phyloP scores from a whole-genome alignment of 2,329 filamentous ascomycete species.

The Fusarium piperis region DNA sequence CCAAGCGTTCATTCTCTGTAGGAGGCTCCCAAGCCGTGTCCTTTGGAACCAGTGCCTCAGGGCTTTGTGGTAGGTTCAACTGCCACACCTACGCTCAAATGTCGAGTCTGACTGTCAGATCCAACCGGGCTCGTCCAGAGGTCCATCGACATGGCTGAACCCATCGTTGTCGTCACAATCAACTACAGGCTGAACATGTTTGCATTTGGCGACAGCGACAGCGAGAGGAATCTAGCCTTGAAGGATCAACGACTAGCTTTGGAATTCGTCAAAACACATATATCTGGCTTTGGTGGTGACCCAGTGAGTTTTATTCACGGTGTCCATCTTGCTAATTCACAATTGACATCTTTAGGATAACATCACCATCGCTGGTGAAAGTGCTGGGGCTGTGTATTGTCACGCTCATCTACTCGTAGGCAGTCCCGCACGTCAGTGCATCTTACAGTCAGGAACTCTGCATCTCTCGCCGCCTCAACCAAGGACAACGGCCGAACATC shows the following conservation, averaged over 20 bases:
- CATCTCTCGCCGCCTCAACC: conserved; percentile 55
- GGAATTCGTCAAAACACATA: conserved; percentile 37
- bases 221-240: conserved; percentile 49
- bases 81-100: conserved; percentile 43
- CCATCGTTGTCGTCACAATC: conserved; percentile 29
- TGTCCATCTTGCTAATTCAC: not conserved
- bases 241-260: conserved; percentile 48
- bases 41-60: conserved; percentile 54
- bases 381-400: conserved; percentile 56
- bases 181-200: conserved; percentile 45
- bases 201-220: conserved; percentile 54
- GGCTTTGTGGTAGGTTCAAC: conserved; percentile 55
- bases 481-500: not conserved
- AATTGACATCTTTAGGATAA: not conserved
- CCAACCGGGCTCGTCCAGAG: not conserved
- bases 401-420: conserved; percentile 54
- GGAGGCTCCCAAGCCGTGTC: conserved; percentile 55
- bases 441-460: conserved; percentile 54
- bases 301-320: not conserved
- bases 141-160: not conserved
- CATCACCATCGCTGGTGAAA: conserved; percentile 55
- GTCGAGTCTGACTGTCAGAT: not conserved
- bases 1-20: conserved; percentile 1
- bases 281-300: not conserved
- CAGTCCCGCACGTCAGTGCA: conserved; percentile 48